Evolutionary conservation across 208 protist genomes (phyloP).

Genomic region (Blastocrithidia nonstop): DNA sequence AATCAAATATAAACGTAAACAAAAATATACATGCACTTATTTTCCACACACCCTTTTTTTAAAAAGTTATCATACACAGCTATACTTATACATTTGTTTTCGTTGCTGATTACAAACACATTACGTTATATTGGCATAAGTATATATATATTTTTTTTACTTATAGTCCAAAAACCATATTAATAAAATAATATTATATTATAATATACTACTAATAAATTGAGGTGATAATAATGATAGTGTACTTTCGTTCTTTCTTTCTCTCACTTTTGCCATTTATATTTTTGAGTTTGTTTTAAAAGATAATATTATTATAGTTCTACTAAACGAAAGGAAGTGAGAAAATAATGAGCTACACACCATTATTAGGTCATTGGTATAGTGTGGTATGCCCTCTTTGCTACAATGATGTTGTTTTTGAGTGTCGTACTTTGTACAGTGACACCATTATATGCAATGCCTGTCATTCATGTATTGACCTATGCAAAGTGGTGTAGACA

Average conservation of each 20-base stretch:
- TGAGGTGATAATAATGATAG: neutral
- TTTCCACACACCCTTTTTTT: neutral
- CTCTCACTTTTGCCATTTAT: neutral
- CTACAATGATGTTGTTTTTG: slow-evolving; percentile 33
- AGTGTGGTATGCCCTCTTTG: slow-evolving; percentile 57
- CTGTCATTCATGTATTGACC: slow-evolving; percentile 47
- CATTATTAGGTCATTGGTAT: slow-evolving; percentile 38
- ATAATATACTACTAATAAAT: neutral
- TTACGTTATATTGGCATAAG: neutral
- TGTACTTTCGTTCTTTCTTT: neutral
- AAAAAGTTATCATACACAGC: too few species aligned
- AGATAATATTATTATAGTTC: neutral
- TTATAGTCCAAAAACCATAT: slow-evolving; percentile 1
- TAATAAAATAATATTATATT: slow-evolving; percentile 3
- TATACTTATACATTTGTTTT: neutral
- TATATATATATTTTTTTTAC: too few species aligned
- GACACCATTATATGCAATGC: slow-evolving; percentile 45
- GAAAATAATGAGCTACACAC: neutral
- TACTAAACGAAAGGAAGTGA: neutral
- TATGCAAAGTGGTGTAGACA: too few species aligned
- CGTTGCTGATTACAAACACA: neutral
- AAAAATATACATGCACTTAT: neutral
- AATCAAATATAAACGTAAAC: neutral
- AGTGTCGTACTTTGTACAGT: slow-evolving; percentile 20
- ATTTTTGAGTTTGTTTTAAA: neutral